Conservation (phyloP, 2,329 filamentous ascomycete species). For the Botryotinia convoluta region DNA sequence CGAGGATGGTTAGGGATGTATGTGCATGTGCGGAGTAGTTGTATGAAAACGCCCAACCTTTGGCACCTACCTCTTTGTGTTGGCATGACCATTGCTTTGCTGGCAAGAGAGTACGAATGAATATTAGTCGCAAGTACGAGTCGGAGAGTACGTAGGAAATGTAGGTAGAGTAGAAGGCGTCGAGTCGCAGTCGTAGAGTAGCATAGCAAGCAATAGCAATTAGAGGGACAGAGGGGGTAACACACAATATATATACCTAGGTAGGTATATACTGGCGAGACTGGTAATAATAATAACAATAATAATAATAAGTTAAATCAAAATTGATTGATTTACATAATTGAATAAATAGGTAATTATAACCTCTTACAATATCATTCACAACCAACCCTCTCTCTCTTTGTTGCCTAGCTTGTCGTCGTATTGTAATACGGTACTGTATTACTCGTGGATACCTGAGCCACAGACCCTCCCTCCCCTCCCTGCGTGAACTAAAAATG, state of each 20-base stretch:
- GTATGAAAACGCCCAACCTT: background rate
- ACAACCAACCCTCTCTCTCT: background rate
- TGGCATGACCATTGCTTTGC: background rate
- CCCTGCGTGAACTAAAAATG: background rate
- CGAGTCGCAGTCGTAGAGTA: background rate
- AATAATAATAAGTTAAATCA: background rate
- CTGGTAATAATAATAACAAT: background rate
- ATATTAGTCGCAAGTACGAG: background rate
- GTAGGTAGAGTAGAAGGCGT: background rate
- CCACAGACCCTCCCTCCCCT: background rate
- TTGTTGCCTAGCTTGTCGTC: background rate
- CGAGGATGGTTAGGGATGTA: background rate
- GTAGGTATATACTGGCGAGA: background rate
- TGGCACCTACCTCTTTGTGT: background rate
- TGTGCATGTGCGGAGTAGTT: background rate
- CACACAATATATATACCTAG: background rate
- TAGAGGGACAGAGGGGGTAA: background rate
- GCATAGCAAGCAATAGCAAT: background rate
- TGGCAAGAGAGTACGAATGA: background rate
- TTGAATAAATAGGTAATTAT: background rate
- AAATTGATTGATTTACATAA: background rate
- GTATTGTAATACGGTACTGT: background rate
- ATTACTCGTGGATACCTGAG: background rate
- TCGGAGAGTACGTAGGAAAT: background rate
- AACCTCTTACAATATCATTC: background rate